Conservation (phyloP, 345 rosid genomes). For the Dipteronia sinensis region DNA sequence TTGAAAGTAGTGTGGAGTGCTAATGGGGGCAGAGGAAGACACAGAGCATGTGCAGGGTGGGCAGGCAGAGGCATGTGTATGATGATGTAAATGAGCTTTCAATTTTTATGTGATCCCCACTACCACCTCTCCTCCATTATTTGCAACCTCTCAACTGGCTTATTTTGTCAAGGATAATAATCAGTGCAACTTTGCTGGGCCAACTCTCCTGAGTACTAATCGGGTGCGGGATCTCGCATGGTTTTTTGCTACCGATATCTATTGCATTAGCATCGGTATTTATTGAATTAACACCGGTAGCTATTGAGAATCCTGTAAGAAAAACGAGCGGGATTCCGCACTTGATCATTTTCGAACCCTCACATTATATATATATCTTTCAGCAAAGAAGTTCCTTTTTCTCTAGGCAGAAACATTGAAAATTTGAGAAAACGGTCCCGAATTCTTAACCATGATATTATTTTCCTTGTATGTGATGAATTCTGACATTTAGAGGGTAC, state of each 20-base stretch:
- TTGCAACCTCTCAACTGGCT: conserved; percentile 9
- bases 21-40: conserved; percentile 4
- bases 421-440: neutral
- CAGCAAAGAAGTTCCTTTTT: neutral
- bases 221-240: too few relatives aligned
- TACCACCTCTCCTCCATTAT: neutral
- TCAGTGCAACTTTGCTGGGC: too few relatives aligned
- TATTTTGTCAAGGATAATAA: neutral
- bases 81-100: conserved; percentile 4
- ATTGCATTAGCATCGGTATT: too few relatives aligned
- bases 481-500: neutral
- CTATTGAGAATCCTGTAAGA: too few relatives aligned
- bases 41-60: conserved; percentile 4
- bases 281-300: too few relatives aligned
- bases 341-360: too few relatives aligned
- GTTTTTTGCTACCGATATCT: too few relatives aligned
- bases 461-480: neutral
- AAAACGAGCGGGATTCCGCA: too few relatives aligned
- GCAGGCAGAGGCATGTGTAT: conserved; percentile 16
- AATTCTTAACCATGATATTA: neutral
- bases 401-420: neutral
- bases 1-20: neutral
- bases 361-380: neutral
- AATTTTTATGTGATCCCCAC: conserved; percentile 3
- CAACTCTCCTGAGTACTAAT: too few relatives aligned